phyloP scores from a whole-genome alignment of 2,329 filamentous ascomycete genomes.

The Arthrobotrys pseudoclavata region DNA sequence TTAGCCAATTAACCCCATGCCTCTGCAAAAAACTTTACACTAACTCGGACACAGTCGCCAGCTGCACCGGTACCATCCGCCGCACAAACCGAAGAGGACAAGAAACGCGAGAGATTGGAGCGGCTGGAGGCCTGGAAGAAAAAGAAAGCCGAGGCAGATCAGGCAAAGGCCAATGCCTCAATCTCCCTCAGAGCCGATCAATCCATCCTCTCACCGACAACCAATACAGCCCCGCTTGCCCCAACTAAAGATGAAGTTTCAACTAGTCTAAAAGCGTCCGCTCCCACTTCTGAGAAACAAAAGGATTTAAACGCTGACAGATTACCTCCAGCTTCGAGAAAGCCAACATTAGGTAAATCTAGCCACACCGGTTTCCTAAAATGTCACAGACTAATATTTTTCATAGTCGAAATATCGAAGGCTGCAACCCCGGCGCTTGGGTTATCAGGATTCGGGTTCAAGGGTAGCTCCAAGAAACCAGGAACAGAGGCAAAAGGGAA shows the following conservation, averaged over 20 bases:
- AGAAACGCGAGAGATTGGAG: slow-evolving; percentile 63
- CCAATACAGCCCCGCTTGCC: slow-evolving; percentile 48
- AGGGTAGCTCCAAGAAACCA: slow-evolving; percentile 75
- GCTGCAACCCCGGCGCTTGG: slow-evolving; percentile 76
- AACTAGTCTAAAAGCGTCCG: slow-evolving; percentile 61
- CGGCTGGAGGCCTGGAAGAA: slow-evolving; percentile 63
- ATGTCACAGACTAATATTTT: slow-evolving; percentile 60
- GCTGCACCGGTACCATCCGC: slow-evolving; percentile 59
- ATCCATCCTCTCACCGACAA: slow-evolving; percentile 60
- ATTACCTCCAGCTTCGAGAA: slow-evolving; percentile 63
- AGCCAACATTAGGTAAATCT: slow-evolving; percentile 61
- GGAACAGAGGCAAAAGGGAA: slow-evolving; percentile 76
- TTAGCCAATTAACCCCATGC: slow-evolving; percentile 38
- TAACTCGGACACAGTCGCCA: slow-evolving; percentile 56
- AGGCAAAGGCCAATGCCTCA: slow-evolving; percentile 62
- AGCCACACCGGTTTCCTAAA: background rate
- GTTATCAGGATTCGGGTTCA: slow-evolving; percentile 82
- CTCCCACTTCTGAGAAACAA: slow-evolving; percentile 62
- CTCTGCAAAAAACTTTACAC: background rate
- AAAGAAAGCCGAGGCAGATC: slow-evolving; percentile 63
- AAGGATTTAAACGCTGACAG: slow-evolving; percentile 64
- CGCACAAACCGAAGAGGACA: slow-evolving; percentile 62
- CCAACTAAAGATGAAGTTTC: slow-evolving; percentile 46
- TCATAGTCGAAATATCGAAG: slow-evolving; percentile 61
- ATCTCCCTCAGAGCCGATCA: slow-evolving; percentile 62